Conservation (phyloP, 2,329 filamentous ascomycete species). For the Cordyceps cateniannulata region DNA sequence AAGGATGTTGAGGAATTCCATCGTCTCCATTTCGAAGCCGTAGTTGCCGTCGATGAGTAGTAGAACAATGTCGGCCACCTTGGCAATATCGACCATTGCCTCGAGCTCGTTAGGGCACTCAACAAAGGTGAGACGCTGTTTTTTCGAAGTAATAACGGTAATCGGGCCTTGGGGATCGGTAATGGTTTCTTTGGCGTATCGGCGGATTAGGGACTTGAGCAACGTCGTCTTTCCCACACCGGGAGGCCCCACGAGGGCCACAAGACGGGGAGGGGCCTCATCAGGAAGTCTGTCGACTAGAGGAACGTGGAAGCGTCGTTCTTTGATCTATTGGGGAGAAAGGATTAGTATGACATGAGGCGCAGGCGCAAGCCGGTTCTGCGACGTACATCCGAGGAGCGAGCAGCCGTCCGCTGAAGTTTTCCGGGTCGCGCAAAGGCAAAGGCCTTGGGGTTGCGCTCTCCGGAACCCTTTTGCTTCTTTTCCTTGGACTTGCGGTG, state of each 20-base stretch:
- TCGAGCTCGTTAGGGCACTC: conserved; percentile 97
- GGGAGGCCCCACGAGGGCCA: conserved; percentile 89
- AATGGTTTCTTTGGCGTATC: conserved; percentile 94
- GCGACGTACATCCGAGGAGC: conserved; percentile 59
- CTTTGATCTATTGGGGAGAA: conserved; percentile 60
- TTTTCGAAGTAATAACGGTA: conserved; percentile 94
- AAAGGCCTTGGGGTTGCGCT: conserved; percentile 84
- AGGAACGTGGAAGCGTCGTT: conserved; percentile 93
- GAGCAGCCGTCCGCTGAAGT: conserved; percentile 65
- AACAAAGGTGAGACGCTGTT: conserved; percentile 87
- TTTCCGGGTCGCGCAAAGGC: conserved; percentile 76
- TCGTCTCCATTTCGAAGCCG: conserved; percentile 99
- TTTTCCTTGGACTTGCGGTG: conserved; percentile 87
- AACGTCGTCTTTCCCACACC: conserved; percentile 94
- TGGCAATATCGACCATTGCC: conserved; percentile 93
- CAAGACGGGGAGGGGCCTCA: conserved; percentile 87
- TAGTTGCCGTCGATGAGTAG: conserved; percentile 99
- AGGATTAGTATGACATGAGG: conserved; percentile 19
- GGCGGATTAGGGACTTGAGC: conserved; percentile 85
- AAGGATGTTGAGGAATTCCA: conserved; percentile 96
- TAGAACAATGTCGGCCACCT: conserved; percentile 93
- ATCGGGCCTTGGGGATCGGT: conserved; percentile 85
- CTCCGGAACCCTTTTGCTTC: conserved; percentile 53
- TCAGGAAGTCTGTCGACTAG: conserved; percentile 93
- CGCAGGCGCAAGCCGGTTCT: background rate